phyloP scores from a whole-genome alignment of 331 rosid genomes.

The Erythrophleum ivorense region DNA sequence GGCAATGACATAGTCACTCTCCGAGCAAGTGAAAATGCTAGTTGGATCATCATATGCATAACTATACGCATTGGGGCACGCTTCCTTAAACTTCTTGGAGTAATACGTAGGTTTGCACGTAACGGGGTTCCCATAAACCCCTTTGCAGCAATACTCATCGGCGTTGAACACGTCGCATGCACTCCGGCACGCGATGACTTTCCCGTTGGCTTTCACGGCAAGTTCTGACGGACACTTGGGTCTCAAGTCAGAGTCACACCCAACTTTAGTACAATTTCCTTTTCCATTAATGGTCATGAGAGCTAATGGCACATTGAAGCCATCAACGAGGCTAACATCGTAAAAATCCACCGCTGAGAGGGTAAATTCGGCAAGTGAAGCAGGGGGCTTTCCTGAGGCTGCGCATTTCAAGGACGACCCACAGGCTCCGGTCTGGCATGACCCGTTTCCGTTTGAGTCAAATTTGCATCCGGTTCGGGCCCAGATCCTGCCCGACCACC shows the following conservation, averaged over 20 bases:
- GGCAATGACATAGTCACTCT: slow-evolving; percentile 67
- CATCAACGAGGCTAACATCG: slow-evolving; percentile 93
- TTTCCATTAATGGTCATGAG: slow-evolving; percentile 63
- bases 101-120: slow-evolving; percentile 77
- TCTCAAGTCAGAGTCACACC: slow-evolving; percentile 76
- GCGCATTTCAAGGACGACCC: slow-evolving; percentile 62
- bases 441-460: slow-evolving; percentile 58
- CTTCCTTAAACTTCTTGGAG: slow-evolving; percentile 81
- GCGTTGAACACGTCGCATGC: slow-evolving; percentile 83
- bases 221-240: slow-evolving; percentile 60
- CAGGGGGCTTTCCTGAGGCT: slow-evolving; percentile 75
- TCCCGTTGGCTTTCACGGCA: slow-evolving; percentile 56
- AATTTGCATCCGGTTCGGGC: slow-evolving; percentile 92
- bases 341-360: slow-evolving; percentile 65
- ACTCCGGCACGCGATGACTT: slow-evolving; percentile 72
- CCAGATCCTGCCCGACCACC: slow-evolving; percentile 93
- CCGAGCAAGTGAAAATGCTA: slow-evolving; percentile 77
- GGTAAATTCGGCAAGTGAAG: slow-evolving; percentile 85
- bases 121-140: slow-evolving; percentile 66
- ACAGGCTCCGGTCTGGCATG: slow-evolving; percentile 78
- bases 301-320: slow-evolving; percentile 73
- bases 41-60: slow-evolving; percentile 93
- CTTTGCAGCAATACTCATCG: slow-evolving; percentile 93
- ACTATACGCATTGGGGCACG: slow-evolving; percentile 89
- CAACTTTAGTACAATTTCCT: slow-evolving; percentile 74